These are phyloP conservation scores for Colletotrichum eremochloae DNA, from an alignment of 2,329 filamentous ascomycete species.

Conservation along the genomic window DNA sequence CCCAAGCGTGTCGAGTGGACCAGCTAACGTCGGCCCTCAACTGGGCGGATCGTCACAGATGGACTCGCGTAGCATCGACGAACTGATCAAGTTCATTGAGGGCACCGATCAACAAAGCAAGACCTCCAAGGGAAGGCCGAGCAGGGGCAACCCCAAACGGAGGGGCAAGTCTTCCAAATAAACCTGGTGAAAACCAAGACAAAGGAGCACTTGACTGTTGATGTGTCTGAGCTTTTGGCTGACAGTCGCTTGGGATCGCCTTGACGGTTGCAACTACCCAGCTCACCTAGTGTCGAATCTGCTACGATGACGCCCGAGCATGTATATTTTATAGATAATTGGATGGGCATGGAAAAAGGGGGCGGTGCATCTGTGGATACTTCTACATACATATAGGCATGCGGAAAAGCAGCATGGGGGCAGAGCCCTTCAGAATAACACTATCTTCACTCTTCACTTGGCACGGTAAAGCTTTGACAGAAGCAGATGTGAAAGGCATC, in stretches of 20 bases:
- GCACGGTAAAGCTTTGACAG: neutral
- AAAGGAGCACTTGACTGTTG: neutral
- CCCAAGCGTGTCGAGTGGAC: conserved; percentile 48
- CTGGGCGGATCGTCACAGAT: conserved; percentile 56
- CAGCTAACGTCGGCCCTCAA: conserved; percentile 27
- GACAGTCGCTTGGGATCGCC: neutral
- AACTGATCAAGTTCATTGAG: conserved; percentile 95
- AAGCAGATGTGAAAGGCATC: neutral
- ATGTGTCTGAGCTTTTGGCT: neutral
- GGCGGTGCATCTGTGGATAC: conserved; percentile 27
- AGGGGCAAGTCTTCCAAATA: conserved; percentile 52
- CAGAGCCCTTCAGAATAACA: conserved; percentile 28
- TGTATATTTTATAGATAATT: conserved; percentile 30
- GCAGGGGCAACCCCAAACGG: conserved; percentile 69
- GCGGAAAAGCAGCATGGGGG: conserved; percentile 18
- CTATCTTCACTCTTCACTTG: conserved; percentile 34
- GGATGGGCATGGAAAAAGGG: conserved; percentile 14
- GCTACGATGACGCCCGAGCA: conserved; percentile 8
- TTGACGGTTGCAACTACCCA: neutral
- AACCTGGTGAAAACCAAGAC: conserved; percentile 10
- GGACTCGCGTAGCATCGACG: conserved; percentile 89
- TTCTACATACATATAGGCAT: conserved; percentile 14
- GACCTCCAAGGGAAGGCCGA: conserved; percentile 67
- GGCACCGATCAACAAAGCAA: conserved; percentile 70
- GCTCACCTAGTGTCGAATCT: neutral